Evolutionary conservation across 2,329 filamentous ascomycete genomes (phyloP), one percentile per base, ranked within the genome.

Genomic region (Pezicula carpinea): DNA sequence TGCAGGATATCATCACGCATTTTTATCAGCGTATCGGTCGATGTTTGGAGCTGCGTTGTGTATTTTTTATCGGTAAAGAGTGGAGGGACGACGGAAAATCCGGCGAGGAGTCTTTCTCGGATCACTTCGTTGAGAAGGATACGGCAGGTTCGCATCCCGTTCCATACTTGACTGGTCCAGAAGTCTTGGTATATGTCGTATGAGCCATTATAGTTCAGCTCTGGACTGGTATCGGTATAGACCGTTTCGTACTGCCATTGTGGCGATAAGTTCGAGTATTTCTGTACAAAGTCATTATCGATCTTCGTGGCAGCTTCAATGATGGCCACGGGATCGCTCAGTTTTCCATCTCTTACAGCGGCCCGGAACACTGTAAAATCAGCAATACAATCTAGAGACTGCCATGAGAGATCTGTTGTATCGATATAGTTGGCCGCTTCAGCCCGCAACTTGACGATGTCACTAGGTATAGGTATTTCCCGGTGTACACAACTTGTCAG

Each of bases 401-500:
- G 44, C 32, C 44, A 47, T 18, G 35, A 26, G 10, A 32, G 29
- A 8, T 47, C 47, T 2, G 15, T 34, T 3, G 41, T 44, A 39
- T 53, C 43, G 6, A 52, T 53, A 15, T 64, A 59, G 43, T 61
- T 43, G 22, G 75, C 65, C 2, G 73, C 67, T 23, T 67, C 67
- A 18, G 68, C 66, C 13, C 76, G 56, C 15, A 65, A 63, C 57
- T 67, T 67, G 6, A 67, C 64, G 1, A 69, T 66, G 14, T 69
- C 65, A 26, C 67, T 59, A 8, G 75, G 75, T 66, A 77, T 74
- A 6, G 74, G 70, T 31, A 72, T 58, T 15, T 69, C 69, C 43
- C 67, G 68, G 50, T 76, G 73, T 31, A 76, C 69, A 56, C 75
- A 77, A 53, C 66, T 72, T 52, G 77, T 70, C 45, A 75, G 64